Evolutionary conservation across 495 filamentous ascomycete species (phyloP).

Genomic region (Hapsidospora chrysogenum): DNA sequence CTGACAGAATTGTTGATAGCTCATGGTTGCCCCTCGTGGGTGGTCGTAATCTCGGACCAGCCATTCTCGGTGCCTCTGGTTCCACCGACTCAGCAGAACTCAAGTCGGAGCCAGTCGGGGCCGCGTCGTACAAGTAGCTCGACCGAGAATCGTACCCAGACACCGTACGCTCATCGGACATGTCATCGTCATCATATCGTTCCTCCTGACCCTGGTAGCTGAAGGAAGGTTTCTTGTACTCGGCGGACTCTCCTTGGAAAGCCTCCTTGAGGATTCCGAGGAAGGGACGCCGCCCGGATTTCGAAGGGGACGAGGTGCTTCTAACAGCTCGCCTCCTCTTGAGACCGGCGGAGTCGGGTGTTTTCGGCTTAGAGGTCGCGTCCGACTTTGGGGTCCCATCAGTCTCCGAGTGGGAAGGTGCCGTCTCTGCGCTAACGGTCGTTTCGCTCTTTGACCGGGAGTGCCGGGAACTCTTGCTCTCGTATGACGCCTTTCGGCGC

Average conservation of each 20-base stretch:
- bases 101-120: not conserved
- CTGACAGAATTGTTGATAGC: conserved; percentile 57
- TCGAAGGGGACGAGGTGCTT: conserved; percentile 21
- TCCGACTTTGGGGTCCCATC: conserved; percentile 4
- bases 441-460: conserved; percentile 5
- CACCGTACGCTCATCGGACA: conserved; percentile 10
- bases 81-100: not conserved
- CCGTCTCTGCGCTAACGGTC: not conserved
- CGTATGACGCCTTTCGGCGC: too few species aligned
- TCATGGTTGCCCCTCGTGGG: conserved; percentile 49
- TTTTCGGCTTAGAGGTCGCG: conserved; percentile 8
- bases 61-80: conserved; percentile 6
- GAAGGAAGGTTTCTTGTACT: conserved; percentile 18
- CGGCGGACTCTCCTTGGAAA: conserved; percentile 36
- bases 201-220: conserved; percentile 26
- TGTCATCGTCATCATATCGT: conserved; percentile 8
- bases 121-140: not conserved
- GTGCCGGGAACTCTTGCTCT: too few species aligned
- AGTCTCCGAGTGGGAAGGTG: not conserved
- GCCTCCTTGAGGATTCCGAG: conserved; percentile 35
- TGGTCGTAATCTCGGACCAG: conserved; percentile 30
- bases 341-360: conserved; percentile 15
- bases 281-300: conserved; percentile 16
- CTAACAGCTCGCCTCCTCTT: conserved; percentile 32
- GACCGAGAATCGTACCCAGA: conserved; percentile 5